phyloP scores from a whole-genome alignment of 164 flowering plant species.

The Tetrastigma voinierianum region DNA sequence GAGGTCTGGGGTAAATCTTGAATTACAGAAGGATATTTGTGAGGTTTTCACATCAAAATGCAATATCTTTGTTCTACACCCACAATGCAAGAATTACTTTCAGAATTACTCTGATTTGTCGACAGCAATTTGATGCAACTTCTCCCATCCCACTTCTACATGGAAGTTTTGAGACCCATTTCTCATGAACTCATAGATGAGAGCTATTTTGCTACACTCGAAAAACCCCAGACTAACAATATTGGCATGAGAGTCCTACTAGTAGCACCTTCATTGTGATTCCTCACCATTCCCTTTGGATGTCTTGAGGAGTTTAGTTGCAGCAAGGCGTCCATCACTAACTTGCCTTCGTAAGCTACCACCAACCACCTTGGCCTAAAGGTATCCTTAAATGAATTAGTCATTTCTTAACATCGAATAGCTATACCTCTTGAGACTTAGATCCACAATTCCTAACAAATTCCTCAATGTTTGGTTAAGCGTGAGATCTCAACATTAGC shows the following conservation, averaged over 20 bases:
- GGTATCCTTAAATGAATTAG: too few species aligned
- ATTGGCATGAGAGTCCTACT: conserved; percentile 1
- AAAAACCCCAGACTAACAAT: neutral
- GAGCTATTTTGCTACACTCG: conserved; percentile 12
- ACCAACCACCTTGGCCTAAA: too few species aligned
- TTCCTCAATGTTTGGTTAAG: too few species aligned
- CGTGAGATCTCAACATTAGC: too few species aligned
- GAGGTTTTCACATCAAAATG: conserved; percentile 11
- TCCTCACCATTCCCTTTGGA: conserved; percentile 12
- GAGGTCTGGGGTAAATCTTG: neutral
- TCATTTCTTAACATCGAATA: too few species aligned
- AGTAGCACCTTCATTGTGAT: too few species aligned
- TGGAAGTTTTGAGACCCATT: conserved; percentile 1
- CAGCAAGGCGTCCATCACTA: neutral
- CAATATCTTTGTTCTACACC: too few species aligned
- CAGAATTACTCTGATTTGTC: conserved; percentile 10
- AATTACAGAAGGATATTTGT: conserved; percentile 12
- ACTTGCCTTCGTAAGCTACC: neutral
- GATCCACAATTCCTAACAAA: too few species aligned
- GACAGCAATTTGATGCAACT: conserved; percentile 5
- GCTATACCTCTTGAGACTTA: too few species aligned
- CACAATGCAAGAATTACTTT: conserved; percentile 14
- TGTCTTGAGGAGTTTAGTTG: neutral
- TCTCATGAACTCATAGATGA: too few species aligned
- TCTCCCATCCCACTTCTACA: conserved; percentile 6